Evolutionary conservation across 2,329 filamentous ascomycete genomes (phyloP), one percentile per base, ranked within the genome.

Genomic region (Trichoderma breve): DNA sequence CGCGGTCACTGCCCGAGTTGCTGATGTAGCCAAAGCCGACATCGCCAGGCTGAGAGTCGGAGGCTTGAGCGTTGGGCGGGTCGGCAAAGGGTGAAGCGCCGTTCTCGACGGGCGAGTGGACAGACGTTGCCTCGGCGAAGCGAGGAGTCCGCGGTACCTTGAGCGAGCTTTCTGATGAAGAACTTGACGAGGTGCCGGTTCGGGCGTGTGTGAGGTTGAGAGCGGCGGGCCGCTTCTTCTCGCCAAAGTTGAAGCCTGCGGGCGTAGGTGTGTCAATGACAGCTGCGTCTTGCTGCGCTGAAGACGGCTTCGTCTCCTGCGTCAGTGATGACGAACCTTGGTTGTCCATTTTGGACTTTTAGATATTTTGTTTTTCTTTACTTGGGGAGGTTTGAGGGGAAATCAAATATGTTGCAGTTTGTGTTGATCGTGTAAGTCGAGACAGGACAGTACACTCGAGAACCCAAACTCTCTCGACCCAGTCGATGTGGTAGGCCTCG

Each of bases 1-100:
- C 85, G 80, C 85, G 83, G 83, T 84, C 80, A 76, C 86, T 86
- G 15, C 32, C 77, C 89, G 86, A 80, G 76, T 86, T 86, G 77
- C 89, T 87, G 79, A 98, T 92, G 84, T 97, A 98, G 80, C 95
- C 94, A 82, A 98, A 98, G 75, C 95, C 95, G 75, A 97, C 89
- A 83, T 97, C 94, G 72, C 91, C 93, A 36, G 95, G 92, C 79
- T 94, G 91, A 69, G 90, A 84, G 80, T 92, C 88, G 68, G 88
- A 85, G 47, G 58, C 24, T 57, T 88, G 85, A 57, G 86, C 86
- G 74, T 83, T 84, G 55, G 88, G 86, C 62, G 87, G 86, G 74
- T 90, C 87, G 76, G 86, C 85, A 77, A 92, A 92, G 9, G 89
- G 89, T 36, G 86, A 85, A 72, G 80, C 80, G 63, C 83, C 73